Conservation (phyloP, 192 early-diverging fungal species). For the Rhizophagus prolifer region DNA sequence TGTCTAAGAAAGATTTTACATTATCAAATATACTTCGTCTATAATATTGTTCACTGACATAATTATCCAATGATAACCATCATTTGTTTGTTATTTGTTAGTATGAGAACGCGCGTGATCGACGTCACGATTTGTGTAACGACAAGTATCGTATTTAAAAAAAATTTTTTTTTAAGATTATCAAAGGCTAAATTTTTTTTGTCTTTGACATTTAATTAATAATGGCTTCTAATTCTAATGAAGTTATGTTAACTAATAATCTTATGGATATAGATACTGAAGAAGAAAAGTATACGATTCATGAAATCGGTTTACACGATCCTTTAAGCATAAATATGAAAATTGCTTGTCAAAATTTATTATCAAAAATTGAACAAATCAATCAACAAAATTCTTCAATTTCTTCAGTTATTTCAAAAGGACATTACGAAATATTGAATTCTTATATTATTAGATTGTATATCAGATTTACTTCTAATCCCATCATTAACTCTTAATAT, state of each 20-base stretch:
- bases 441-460: constrained; percentile 2
- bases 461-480: constrained; percentile 24
- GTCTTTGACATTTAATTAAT: background rate
- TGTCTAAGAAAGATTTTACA: too few relatives aligned
- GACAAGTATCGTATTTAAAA: too few relatives aligned
- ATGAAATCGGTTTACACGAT: background rate
- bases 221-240: background rate
- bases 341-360: background rate
- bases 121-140: too few relatives aligned
- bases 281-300: background rate
- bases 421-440: background rate
- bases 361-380: constrained; percentile 6
- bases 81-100: too few relatives aligned
- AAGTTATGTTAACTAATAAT: background rate
- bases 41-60: too few relatives aligned
- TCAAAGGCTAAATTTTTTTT: too few relatives aligned
- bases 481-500: constrained; percentile 38
- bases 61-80: too few relatives aligned
- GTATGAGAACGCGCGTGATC: too few relatives aligned
- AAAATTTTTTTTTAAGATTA: too few relatives aligned
- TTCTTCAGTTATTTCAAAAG: background rate
- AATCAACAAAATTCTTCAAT: background rate
- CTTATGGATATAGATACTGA: background rate
- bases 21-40: too few relatives aligned
- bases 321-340: background rate